Base-by-base conservation (phyloP, 1,139 yeast species). In the Taphrina wiesneri region DNA sequence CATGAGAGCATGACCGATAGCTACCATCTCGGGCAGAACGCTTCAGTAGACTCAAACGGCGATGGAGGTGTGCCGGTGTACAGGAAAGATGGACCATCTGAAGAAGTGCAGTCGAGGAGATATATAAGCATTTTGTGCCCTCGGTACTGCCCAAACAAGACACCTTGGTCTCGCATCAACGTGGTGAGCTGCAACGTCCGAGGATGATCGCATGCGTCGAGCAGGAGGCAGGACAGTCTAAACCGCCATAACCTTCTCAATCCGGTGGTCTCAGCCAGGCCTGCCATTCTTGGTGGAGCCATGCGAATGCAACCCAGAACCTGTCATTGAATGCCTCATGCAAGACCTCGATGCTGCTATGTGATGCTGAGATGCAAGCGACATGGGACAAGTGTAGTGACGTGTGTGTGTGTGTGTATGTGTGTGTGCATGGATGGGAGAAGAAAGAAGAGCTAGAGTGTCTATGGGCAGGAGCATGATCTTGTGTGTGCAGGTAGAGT, bases 11-110 rank as follows among this genome's bases (percentile, higher is more conserved):
- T 30, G 7, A 11, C 36, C 39, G 49, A 54, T 11, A 21, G 59
- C 59, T 4, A 54, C 59, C 59, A 54, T 54, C 13, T 21, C 36
- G 36, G 15, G 21, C 21, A 43, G n/a, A n/a, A n/a, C n/a, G n/a
- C 15, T 9, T 34, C 39, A 34, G n/a, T n/a, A n/a, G n/a, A n/a
- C n/a, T n/a, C n/a, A n/a, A n/a, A n/a, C n/a, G n/a, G n/a, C n/a
- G n/a, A n/a, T n/a, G n/a, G n/a, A n/a, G n/a, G n/a, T n/a, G n/a
- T n/a, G n/a, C n/a, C n/a, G 39, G 9, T 13, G 39, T 39, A 39
- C 19, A 6, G 45, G 6, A 39, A 39, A 17, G 21, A 17, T 39
- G 45, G 21, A 32, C 39, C 11, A 9, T 32, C 13, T 13, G 39
- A 39, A 17, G 45, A 30, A 30, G 34, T 11, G 34, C 34, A 11